Conservation (phyloP, 441 rosid genomes). For the Brassica hybrid region DNA sequence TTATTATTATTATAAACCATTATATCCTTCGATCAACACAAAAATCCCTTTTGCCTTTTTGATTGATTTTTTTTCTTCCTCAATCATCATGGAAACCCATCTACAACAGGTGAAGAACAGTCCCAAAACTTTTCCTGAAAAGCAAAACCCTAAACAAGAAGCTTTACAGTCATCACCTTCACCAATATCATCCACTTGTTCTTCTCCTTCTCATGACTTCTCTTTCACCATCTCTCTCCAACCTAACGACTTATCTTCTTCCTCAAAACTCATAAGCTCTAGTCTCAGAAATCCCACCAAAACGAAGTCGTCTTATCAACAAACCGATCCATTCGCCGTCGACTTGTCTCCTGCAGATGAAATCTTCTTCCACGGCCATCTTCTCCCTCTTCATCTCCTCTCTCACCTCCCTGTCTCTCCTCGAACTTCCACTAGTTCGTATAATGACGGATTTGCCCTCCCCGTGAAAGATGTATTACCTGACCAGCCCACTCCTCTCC, state of each 20-base stretch:
- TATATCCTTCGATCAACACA: conserved; percentile 40
- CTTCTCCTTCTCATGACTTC: conserved; percentile 93
- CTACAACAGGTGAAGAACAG: conserved; percentile 46
- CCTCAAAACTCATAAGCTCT: conserved; percentile 40
- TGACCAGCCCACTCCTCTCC: conserved; percentile 38
- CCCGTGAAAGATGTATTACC: conserved; percentile 55
- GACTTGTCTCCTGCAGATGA: conserved; percentile 97
- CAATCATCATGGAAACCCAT: conserved; percentile 57
- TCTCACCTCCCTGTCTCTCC: conserved; percentile 88
- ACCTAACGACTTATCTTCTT: conserved; percentile 43
- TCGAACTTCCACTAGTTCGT: conserved; percentile 68
- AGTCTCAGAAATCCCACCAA: conserved; percentile 28
- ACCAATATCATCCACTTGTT: conserved; percentile 62
- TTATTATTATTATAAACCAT: conserved; percentile 24
- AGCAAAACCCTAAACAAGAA: conserved; percentile 44
- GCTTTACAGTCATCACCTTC: conserved; percentile 32
- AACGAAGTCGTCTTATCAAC: conserved; percentile 44
- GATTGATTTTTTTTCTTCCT: conserved; percentile 3
- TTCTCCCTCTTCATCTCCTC: conserved; percentile 95
- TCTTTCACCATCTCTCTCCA: conserved; percentile 83
- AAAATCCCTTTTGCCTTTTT: conserved; percentile 19
- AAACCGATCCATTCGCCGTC: conserved; percentile 59
- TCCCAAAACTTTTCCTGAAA: conserved; percentile 42
- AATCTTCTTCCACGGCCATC: conserved; percentile 97
- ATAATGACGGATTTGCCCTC: conserved; percentile 64